Conservation (phyloP, 495 filamentous ascomycete genomes). For the Aspergillus indologenus region DNA sequence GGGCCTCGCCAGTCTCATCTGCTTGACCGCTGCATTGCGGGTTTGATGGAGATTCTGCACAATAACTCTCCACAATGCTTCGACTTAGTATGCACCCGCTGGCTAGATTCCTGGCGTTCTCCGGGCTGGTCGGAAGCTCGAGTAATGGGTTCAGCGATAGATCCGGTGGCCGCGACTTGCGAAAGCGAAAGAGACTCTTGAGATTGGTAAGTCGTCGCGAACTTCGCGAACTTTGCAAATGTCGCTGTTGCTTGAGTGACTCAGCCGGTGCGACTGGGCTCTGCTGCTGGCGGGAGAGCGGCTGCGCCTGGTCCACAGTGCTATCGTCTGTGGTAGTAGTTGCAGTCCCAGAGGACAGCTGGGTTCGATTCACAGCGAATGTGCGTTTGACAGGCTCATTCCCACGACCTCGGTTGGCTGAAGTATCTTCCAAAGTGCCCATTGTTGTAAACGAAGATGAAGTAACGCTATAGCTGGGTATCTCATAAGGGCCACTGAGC, state of each 20-base stretch:
- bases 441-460: neutral
- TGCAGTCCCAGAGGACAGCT: neutral
- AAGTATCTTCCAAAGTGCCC: neutral
- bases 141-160: neutral
- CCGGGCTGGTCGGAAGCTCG: neutral
- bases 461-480: too few relatives aligned
- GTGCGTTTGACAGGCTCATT: neutral
- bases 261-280: neutral
- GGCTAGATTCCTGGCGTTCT: neutral
- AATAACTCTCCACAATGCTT: neutral
- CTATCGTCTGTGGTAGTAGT: neutral
- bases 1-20: slow-evolving; percentile 13
- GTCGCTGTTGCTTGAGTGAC: too few relatives aligned
- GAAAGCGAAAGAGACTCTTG: slow-evolving; percentile 19
- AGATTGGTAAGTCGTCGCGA: slow-evolving; percentile 18
- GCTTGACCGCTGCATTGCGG: slow-evolving; percentile 1
- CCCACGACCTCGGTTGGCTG: neutral
- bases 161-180: slow-evolving; percentile 11
- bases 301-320: neutral
- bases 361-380: neutral
- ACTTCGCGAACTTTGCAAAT: slow-evolving; percentile 3
- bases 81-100: too few relatives aligned
- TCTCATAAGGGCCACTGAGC: too few relatives aligned
- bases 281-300: neutral
- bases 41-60: neutral